Base-by-base conservation (phyloP, 768 basidiomycete genomes). In the Kwoniella sp. region DNA sequence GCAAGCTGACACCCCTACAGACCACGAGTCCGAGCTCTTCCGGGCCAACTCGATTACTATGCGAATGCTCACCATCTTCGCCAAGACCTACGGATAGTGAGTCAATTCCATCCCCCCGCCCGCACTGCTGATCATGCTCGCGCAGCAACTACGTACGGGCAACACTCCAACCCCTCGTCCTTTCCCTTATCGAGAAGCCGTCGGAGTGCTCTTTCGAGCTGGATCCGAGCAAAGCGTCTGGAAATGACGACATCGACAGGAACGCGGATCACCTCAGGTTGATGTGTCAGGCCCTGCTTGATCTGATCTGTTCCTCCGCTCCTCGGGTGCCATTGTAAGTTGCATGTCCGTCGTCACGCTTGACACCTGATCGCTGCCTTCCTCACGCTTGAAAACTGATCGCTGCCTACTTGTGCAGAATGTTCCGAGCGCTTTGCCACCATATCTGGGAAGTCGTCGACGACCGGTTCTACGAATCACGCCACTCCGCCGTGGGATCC, bases 31-130 rank as follows among this genome's bases (percentile, higher is more conserved):
- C 0, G 84, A 85, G n/a, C 81, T 97, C 8, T 96, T 97, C 82
- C 85, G 94, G 54, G 84, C 89, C 64, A 96, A 95, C 77, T 88
- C 90, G 1, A 90, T 90, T 1, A 91, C 88, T 70, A 90, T 90
- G n/a, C 83, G 90, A 47, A 88, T 97, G 62, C 81, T 96, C 49
- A 91, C 91, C 6, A 86, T 88, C 1, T 94, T 94, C 70, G 91
- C 90, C 2, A 87, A 85, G 74, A 86, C 89, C n/a, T 91, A 93
- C 65, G 94, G 93, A 3, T 96, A 95, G 72, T 73, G 36, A 68
- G 69, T 59, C 7, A 33, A 33, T 19, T 44, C 40, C 40, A 19
- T 33, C 33, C 33, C 33, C 5, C 33, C 24, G 29, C n/a, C 30
- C 6, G 24, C n/a, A 37, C 13, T 60, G 47, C n/a, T 50, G 47